A percentile compares a stretch with the other conserved stretches of the same genome.
Evolutionary conservation across 306 rosid genomes (phyloP).

Genomic region (Inga leiocalycina): DNA sequence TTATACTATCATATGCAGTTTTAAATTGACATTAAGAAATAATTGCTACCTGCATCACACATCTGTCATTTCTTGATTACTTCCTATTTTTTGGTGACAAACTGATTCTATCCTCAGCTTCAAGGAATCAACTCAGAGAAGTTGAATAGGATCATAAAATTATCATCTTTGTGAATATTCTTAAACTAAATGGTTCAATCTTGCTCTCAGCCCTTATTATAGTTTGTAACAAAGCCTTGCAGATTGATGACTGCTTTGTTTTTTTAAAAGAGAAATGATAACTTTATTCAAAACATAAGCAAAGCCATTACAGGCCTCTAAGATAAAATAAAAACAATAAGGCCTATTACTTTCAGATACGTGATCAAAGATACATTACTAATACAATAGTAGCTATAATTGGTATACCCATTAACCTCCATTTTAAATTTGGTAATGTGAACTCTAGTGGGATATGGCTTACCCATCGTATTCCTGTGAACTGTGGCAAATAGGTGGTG

Average conservation of each 20-base stretch:
- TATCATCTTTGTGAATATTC: neutral
- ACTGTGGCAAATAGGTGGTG: constrained; percentile 36
- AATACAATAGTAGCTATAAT: neutral
- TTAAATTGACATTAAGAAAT: no score
- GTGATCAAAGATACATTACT: neutral
- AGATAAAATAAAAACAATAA: neutral
- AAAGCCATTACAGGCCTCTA: neutral
- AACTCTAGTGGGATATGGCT: no score
- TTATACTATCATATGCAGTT: neutral
- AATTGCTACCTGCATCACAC: neutral
- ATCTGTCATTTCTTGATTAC: neutral
- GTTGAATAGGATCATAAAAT: neutral
- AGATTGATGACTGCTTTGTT: neutral
- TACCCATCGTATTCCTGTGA: no score
- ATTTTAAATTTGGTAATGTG: no score
- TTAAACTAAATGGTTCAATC: neutral
- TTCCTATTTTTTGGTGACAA: neutral
- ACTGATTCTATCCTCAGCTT: neutral
- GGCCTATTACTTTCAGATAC: no score
- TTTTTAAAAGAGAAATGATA: neutral
- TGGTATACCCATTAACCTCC: no score
- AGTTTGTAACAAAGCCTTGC: neutral
- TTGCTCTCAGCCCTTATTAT: neutral
- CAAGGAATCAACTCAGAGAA: neutral
- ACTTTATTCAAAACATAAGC: neutral